Conservation (phyloP, 306 rosid species). For the Mimosa bimucronata region DNA sequence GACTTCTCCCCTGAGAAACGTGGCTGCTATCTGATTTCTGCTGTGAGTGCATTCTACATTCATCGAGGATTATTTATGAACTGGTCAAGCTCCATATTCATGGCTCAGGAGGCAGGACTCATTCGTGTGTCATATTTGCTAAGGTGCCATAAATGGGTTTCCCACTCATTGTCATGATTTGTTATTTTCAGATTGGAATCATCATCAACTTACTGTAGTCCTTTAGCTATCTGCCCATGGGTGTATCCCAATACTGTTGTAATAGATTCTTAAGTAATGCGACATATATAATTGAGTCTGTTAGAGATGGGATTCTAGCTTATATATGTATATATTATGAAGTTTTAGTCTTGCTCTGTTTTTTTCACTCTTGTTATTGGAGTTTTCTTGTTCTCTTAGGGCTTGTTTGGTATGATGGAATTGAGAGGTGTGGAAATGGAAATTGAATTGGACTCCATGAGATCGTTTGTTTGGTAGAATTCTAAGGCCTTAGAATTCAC, state of each 20-base stretch:
- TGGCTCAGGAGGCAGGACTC: slow-evolving; percentile 13
- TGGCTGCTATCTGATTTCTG: slow-evolving; percentile 16
- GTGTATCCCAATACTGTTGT: slow-evolving; percentile 25
- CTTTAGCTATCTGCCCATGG: slow-evolving; percentile 31
- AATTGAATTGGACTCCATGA: too few species aligned
- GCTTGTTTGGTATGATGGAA: too few species aligned
- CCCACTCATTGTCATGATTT: slow-evolving; percentile 12
- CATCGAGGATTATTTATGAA: slow-evolving; percentile 20
- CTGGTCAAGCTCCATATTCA: slow-evolving; percentile 20
- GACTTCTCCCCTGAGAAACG: neutral
- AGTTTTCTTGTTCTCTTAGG: too few species aligned
- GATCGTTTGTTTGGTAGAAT: too few species aligned
- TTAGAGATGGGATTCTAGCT: slow-evolving; percentile 14
- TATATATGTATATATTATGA: neutral
- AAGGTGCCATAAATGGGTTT: neutral
- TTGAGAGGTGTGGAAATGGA: too few species aligned
- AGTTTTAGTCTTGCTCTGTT: neutral
- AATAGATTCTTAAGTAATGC: slow-evolving; percentile 17
- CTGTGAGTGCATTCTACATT: slow-evolving; percentile 23
- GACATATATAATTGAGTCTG: slow-evolving; percentile 5
- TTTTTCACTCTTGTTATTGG: neutral
- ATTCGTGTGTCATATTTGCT: too few species aligned
- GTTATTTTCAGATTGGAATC: slow-evolving; percentile 30
- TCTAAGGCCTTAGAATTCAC: too few species aligned
- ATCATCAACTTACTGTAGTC: slow-evolving; percentile 33